These are phyloP conservation scores for Coprinellus micaceus DNA, from an alignment of 768 basidiomycete genomes.

Conservation along the genomic window DNA sequence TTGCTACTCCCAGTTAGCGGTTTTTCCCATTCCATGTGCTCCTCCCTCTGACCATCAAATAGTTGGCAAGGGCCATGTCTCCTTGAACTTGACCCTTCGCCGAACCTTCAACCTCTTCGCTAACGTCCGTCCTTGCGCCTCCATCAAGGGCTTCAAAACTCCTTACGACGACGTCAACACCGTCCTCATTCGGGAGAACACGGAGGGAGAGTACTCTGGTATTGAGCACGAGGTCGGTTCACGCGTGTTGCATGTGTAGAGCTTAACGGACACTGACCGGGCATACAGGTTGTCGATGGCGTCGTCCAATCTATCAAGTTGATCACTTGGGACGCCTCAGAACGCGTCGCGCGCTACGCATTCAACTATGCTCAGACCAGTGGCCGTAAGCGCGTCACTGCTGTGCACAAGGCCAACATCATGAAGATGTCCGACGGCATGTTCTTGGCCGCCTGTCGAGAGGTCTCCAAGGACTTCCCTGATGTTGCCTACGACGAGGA, in stretches of 20 bases:
- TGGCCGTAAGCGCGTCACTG: constrained; percentile 89
- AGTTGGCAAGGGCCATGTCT: constrained; percentile 99
- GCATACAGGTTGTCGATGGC: constrained; percentile 78
- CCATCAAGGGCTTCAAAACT: constrained; percentile 96
- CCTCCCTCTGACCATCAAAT: constrained; percentile 13
- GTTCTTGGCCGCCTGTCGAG: constrained; percentile 97
- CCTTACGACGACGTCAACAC: constrained; percentile 98
- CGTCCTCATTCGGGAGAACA: constrained; percentile 98
- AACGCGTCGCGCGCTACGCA: constrained; percentile 96
- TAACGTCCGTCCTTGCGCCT: constrained; percentile 95
- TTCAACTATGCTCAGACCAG: constrained; percentile 94
- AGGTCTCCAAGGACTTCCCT: constrained; percentile 94
- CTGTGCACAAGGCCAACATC: constrained; percentile 99
- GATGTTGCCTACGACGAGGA: constrained; percentile 94
- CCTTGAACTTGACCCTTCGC: constrained; percentile 93
- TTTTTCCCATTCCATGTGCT: background rate
- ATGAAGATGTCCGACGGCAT: constrained; percentile 99
- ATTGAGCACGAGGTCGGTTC: constrained; percentile 91
- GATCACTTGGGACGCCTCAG: constrained; percentile 98
- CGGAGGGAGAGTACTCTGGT: constrained; percentile 99
- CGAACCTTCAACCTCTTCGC: constrained; percentile 98
- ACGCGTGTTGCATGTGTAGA: background rate
- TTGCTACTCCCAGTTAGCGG: constrained; percentile 91
- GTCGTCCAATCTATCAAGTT: constrained; percentile 99
- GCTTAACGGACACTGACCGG: background rate